These are phyloP conservation scores for Oligophagozyma castellii DNA, from an alignment of 1,139 yeast genomes.

Conservation along the genomic window DNA sequence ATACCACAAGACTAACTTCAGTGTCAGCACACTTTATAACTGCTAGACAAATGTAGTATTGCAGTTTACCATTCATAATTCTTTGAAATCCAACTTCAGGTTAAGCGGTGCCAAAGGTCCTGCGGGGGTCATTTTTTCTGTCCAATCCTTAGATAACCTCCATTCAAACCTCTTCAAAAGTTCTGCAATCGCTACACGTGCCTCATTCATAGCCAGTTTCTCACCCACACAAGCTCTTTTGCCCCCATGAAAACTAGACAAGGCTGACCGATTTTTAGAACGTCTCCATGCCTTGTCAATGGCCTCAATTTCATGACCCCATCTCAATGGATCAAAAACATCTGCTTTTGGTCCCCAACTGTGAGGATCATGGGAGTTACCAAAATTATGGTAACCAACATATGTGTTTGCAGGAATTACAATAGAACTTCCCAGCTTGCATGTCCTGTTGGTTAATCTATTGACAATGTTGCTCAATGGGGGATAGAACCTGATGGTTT, in stretches of 20 bases:
- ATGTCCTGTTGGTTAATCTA: slow-evolving; percentile 30
- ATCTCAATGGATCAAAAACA: slow-evolving; percentile 38
- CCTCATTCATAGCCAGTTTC: slow-evolving; percentile 38
- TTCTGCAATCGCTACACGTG: slow-evolving; percentile 28
- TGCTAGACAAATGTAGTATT: too few species aligned
- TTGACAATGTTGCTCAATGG: slow-evolving; percentile 49
- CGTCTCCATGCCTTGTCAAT: slow-evolving; percentile 29
- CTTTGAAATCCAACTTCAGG: slow-evolving; percentile 15
- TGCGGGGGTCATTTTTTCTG: slow-evolving; percentile 38
- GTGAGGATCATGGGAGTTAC: slow-evolving; percentile 36
- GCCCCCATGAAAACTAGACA: slow-evolving; percentile 50
- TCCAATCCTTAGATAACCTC: slow-evolving; percentile 32
- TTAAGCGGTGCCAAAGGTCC: slow-evolving; percentile 30
- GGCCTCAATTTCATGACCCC: slow-evolving; percentile 35
- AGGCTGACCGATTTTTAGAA: slow-evolving; percentile 32
- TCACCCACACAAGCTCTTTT: slow-evolving; percentile 52
- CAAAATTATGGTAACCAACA: slow-evolving; percentile 46
- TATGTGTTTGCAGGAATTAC: slow-evolving; percentile 39
- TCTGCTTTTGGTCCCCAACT: slow-evolving; percentile 41
- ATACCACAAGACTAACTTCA: too few species aligned
- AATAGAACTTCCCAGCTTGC: slow-evolving; percentile 31
- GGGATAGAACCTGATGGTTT: slow-evolving; percentile 40
- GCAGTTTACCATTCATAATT: too few species aligned
- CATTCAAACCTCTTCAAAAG: slow-evolving; percentile 29
- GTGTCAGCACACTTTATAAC: too few species aligned